phyloP scores from a whole-genome alignment of 2,329 filamentous ascomycete genomes.

The Ophiosphaerella korrae region DNA sequence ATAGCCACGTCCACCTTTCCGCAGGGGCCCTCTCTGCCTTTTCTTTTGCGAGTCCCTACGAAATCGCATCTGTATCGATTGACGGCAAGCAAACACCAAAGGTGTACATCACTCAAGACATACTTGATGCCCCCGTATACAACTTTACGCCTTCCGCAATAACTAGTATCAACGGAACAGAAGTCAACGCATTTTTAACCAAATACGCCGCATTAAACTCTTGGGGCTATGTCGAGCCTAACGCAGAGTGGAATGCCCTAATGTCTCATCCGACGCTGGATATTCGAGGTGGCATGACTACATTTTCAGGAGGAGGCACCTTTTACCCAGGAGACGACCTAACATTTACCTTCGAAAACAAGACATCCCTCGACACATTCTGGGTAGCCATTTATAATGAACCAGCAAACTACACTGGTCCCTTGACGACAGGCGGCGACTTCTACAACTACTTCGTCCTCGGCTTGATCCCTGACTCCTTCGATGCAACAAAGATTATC shows the following conservation, averaged over 20 bases:
- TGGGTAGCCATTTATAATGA: slow-evolving; percentile 34
- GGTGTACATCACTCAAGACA: slow-evolving; percentile 41
- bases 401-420: slow-evolving; percentile 22
- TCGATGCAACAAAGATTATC: not conserved
- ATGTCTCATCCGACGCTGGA: slow-evolving; percentile 24
- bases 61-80: slow-evolving; percentile 28
- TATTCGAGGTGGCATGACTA: slow-evolving; percentile 20
- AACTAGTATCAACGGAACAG: slow-evolving; percentile 31
- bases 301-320: slow-evolving; percentile 22
- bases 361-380: slow-evolving; percentile 5
- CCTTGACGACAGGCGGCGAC: slow-evolving; percentile 49
- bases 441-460: slow-evolving; percentile 55
- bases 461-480: slow-evolving; percentile 21
- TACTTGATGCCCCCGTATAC: slow-evolving; percentile 26
- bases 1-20: slow-evolving; percentile 36
- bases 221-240: slow-evolving; percentile 44
- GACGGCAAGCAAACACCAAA: slow-evolving; percentile 34
- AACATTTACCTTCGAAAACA: slow-evolving; percentile 32
- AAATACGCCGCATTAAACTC: slow-evolving; percentile 36
- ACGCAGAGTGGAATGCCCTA: slow-evolving; percentile 52
- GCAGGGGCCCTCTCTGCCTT: slow-evolving; percentile 36
- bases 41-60: slow-evolving; percentile 28
- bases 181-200: slow-evolving; percentile 29
- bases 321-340: slow-evolving; percentile 46
- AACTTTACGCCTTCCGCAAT: slow-evolving; percentile 30